Base-by-base conservation (phyloP, 2,329 filamentous ascomycete species). In the Scedosporium boydii region DNA sequence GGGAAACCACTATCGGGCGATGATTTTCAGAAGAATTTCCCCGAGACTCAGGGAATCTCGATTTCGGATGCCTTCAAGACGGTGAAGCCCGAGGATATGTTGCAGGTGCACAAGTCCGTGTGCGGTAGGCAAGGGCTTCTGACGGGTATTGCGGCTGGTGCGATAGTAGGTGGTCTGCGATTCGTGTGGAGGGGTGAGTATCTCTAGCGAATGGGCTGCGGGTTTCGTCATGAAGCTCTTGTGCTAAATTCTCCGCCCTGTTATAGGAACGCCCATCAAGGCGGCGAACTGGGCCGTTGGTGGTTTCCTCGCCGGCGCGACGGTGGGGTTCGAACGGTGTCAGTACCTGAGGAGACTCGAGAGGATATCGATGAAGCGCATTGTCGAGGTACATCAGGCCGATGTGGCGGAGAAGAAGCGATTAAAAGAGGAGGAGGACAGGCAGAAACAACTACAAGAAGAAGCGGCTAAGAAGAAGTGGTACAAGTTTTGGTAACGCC, bases 241-340 rank as follows among this genome's bases (percentile, higher is more conserved):
- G 12, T 27, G 18, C 51, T 56, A 56, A 56, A 4, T 59, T 38
- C 34, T 38, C 21, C 12, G 34, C 14, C 29, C 38, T 51, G 29
- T 48, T 34, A 3, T 42, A 57, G 58, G 67, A 84, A 85, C 82
- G 51, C 80, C 82, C 18, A 75, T 91, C 64, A 82, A 82, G 62
- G 85, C 83, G 69, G 87, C 88, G 42, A 96, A 96, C 70, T 96
- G 90, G 89, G 92, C 91, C 0, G 91, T 95, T 5, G 90, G 87
- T 6, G 81, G 85, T 42, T 96, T 95, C 72, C 79, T 87, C 26
- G 71, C 88, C 21, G 83, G 83, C 6, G 87, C 89, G n/a, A 78
- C 89, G 57, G 81, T 82, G 34, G 87, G 88, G 59, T 95, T 92
- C 75, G 91, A 97, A 75, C 91, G 89, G 70, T 98, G 93, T 76